Percentiles rank a stretch among this genome's conserved stretches.
Conservation (phyloP, 2,329 filamentous ascomycete species). For the Cercospora zeae-maydis region DNA sequence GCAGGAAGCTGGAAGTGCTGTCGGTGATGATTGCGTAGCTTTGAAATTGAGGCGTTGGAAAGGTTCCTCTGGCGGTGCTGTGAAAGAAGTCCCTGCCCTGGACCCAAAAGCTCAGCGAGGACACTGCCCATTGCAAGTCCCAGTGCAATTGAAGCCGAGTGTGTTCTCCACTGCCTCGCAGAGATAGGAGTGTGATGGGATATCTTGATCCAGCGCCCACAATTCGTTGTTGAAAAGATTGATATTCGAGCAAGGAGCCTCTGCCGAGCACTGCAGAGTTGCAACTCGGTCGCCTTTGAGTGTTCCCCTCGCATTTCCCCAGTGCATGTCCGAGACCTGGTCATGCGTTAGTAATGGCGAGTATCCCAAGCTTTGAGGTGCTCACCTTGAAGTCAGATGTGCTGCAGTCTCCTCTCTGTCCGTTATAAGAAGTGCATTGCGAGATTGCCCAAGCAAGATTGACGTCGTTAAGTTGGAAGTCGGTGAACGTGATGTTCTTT, state of each 20-base stretch:
- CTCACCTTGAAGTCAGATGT: constrained; percentile 37
- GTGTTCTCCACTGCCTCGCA: constrained; percentile 28
- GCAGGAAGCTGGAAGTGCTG: background rate
- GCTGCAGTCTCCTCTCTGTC: constrained; percentile 26
- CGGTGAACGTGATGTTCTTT: constrained; percentile 38
- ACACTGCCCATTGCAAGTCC: constrained; percentile 19
- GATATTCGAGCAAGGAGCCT: constrained; percentile 31
- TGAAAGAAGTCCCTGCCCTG: constrained; percentile 32
- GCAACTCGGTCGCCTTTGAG: constrained; percentile 26
- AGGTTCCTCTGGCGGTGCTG: background rate
- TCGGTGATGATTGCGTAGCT: no score
- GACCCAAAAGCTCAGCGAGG: constrained; percentile 45
- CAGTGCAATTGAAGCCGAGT: constrained; percentile 29
- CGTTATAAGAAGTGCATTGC: constrained; percentile 31
- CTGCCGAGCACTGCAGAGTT: constrained; percentile 31
- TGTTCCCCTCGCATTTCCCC: constrained; percentile 35
- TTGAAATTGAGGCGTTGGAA: background rate
- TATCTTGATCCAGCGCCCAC: constrained; percentile 19
- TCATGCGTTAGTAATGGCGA: background rate
- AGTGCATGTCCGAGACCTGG: constrained; percentile 37
- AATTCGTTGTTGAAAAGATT: constrained; percentile 22
- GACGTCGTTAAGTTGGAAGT: constrained; percentile 32
- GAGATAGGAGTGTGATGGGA: constrained; percentile 24
- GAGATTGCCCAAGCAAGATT: constrained; percentile 29
- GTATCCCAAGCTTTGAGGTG: background rate